Conservation (phyloP, 768 basidiomycete genomes). For the Tephrocybe sp. region DNA sequence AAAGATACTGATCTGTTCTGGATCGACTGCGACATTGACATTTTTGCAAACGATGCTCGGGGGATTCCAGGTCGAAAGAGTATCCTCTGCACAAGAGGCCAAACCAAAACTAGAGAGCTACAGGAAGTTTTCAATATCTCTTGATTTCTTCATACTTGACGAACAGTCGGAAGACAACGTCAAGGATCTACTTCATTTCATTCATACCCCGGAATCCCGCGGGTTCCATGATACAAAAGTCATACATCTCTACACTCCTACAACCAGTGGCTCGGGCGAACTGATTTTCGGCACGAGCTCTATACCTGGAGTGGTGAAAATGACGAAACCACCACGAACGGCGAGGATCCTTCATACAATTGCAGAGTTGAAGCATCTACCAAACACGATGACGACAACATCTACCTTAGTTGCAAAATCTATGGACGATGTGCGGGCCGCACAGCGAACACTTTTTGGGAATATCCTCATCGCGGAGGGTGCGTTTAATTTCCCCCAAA, state of each 20-base stretch:
- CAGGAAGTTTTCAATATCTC: conserved; percentile 27
- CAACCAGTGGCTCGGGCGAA: conserved; percentile 55
- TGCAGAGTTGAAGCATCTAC: conserved; percentile 57
- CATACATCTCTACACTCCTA: conserved; percentile 73
- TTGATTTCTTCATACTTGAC: conserved; percentile 71
- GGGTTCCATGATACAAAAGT: conserved; percentile 57
- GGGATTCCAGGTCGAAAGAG: conserved; percentile 48
- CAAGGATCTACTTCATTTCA: conserved; percentile 52
- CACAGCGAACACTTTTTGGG: conserved; percentile 58
- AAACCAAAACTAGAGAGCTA: conserved; percentile 38
- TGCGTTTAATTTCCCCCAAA: conserved; percentile 21
- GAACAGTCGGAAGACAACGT: conserved; percentile 61
- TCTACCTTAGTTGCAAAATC: conserved; percentile 39
- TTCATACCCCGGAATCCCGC: conserved; percentile 38
- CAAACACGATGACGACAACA: conserved; percentile 40
- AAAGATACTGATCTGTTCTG: conserved; percentile 56
- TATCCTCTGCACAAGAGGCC: conserved; percentile 46
- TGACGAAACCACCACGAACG: conserved; percentile 72
- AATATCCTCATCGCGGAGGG: conserved; percentile 77
- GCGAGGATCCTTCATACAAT: conserved; percentile 59
- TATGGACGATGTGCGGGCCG: conserved; percentile 44
- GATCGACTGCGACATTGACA: conserved; percentile 54
- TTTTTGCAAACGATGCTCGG: conserved; percentile 58
- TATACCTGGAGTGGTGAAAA: conserved; percentile 57
- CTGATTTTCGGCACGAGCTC: conserved; percentile 49